Conservation (phyloP, 2,329 filamentous ascomycete species). For the Boeremia lycopersici region DNA sequence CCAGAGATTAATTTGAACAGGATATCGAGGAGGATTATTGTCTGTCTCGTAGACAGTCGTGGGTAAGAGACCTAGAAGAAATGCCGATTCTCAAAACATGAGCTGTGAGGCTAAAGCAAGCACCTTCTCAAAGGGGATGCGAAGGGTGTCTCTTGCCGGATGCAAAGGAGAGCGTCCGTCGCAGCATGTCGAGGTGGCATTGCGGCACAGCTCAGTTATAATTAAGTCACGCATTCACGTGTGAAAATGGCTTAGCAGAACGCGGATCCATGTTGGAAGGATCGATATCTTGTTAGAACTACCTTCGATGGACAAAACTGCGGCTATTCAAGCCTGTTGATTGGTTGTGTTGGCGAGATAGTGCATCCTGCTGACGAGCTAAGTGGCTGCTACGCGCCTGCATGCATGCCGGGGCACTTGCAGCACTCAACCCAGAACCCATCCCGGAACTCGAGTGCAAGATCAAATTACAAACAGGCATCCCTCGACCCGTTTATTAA, state of each 20-base stretch:
- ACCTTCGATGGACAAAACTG: no score
- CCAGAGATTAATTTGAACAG: background rate
- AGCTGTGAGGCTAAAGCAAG: slow-evolving; percentile 1
- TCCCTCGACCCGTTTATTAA: background rate
- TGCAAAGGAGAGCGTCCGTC: background rate
- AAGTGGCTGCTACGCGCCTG: no score
- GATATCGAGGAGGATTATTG: slow-evolving; percentile 6
- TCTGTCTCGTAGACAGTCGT: slow-evolving; percentile 7
- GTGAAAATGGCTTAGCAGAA: background rate
- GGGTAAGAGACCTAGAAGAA: slow-evolving; percentile 1
- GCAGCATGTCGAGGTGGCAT: slow-evolving; percentile 12
- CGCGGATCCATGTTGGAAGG: no score
- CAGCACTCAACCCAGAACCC: background rate
- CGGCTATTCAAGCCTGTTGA: no score
- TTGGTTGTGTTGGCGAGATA: no score
- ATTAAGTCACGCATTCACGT: background rate
- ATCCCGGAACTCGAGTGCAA: background rate
- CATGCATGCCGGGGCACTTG: no score
- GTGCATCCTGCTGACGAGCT: no score
- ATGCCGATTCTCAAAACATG: slow-evolving; percentile 1
- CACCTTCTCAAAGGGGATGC: slow-evolving; percentile 6
- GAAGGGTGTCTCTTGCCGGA: slow-evolving; percentile 1
- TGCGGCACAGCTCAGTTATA: slow-evolving; percentile 16
- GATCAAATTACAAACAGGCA: background rate
- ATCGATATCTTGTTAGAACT: no score